A percentile compares a stretch with the other conserved stretches of the same genome.
These are phyloP conservation scores for Colletotrichum spinosum DNA, from an alignment of 2,329 filamentous ascomycete species.

Conservation along the genomic window DNA sequence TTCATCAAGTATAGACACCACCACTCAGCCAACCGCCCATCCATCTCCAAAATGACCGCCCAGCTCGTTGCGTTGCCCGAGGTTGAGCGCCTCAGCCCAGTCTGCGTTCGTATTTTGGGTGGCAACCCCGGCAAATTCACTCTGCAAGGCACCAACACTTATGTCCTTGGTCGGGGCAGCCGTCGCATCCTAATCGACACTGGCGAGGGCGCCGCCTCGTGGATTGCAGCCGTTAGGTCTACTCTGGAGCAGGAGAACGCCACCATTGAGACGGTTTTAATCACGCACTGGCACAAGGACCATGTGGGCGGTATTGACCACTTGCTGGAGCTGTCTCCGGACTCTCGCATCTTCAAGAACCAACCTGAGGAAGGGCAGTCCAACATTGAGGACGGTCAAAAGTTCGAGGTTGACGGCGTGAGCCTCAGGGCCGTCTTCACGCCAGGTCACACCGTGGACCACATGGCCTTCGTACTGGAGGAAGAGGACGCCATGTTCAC, in stretches of 20 bases:
- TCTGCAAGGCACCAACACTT: conserved; percentile 90
- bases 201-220: conserved; percentile 81
- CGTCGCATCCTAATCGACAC: conserved; percentile 88
- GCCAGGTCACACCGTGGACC: conserved; percentile 82
- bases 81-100: conserved; percentile 81
- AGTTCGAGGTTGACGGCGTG: conserved; percentile 68
- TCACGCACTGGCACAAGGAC: conserved; percentile 95
- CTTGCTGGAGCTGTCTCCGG: conserved; percentile 72
- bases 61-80: conserved; percentile 75
- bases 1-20: background rate
- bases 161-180: conserved; percentile 83
- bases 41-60: conserved; percentile 63
- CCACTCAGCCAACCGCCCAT: background rate
- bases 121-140: conserved; percentile 90
- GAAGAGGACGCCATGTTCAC: conserved; percentile 90
- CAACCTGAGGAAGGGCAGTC: conserved; percentile 64
- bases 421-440: conserved; percentile 73
- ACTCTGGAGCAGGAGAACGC: conserved; percentile 77
- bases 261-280: conserved; percentile 74
- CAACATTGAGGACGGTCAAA: conserved; percentile 63
- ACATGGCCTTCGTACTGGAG: conserved; percentile 80
- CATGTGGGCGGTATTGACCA: conserved; percentile 83
- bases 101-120: conserved; percentile 85
- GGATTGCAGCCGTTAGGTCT: conserved; percentile 74
- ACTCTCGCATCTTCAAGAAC: conserved; percentile 74